Evolutionary conservation across 2,329 filamentous ascomycete genomes (phyloP), one percentile per base, ranked within the genome.

Genomic region (Fusarium tupiense): DNA sequence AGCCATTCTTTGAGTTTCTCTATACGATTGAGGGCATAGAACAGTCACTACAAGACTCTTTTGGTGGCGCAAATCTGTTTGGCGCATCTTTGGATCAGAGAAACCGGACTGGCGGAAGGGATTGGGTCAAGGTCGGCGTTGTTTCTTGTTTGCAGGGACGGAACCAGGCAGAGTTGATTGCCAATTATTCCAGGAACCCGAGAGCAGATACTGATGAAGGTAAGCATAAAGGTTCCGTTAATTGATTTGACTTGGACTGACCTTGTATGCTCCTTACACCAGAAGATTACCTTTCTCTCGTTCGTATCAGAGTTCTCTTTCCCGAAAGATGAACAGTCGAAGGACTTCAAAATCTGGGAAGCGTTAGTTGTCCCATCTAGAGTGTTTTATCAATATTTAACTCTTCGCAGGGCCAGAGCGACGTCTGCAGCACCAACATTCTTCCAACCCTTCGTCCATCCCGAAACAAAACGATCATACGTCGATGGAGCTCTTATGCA

Each of bases 141-240:
- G 62, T 74, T 16, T 33, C 65, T 17, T 67, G 56, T 43, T 22
- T 60, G 1, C 46, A 64, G 19, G 61, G 50, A 22, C 22, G 33
- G 1, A 57, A 19, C 12, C 37, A 47, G 24, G 29, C 64, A 4
- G 37, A 22, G 3, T 31, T 74, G 20, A 59, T 72, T 3, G 60
- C 71, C 11, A 74, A 74, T 6, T 74, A 74, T 20, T 69, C 65
- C 4, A 58, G 71, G 16, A 64, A 73, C 26, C 61, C 68, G 4
- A 31, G 13, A 11, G 22, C 19, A 22, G 24, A 14, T 3, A 35
- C 6, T 3, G 63, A 53, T 35, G 52, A 64, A 54, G 61, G 68
- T 60, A 11, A 53, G 59, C 11, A 31, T 50, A 5, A 3, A 6
- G 1, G 6, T 5, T 3, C 14, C 5, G 29, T 3, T 6, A 7